phyloP scores from a whole-genome alignment of 495 filamentous ascomycete species.

The Pseudevernia furfuracea region DNA sequence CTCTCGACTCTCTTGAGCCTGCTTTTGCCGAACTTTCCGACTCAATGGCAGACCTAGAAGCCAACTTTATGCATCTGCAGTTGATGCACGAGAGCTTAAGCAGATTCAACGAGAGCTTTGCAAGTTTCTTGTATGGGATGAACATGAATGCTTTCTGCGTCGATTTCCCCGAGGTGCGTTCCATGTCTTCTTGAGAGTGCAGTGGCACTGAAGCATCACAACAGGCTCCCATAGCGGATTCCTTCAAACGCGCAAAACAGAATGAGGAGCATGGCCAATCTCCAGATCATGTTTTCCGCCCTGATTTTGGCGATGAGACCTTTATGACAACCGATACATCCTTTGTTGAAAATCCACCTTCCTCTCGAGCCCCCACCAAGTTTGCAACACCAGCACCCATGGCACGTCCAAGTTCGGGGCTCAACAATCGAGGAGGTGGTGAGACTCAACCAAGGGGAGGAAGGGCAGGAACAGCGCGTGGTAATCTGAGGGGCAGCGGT shows the following conservation, averaged over 20 bases:
- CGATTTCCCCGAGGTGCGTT: slow-evolving; percentile 82
- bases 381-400: slow-evolving; percentile 48
- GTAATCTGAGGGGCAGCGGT: slow-evolving; percentile 38
- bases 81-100: slow-evolving; percentile 93
- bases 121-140: slow-evolving; percentile 86
- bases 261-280: slow-evolving; percentile 34
- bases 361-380: slow-evolving; percentile 59
- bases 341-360: slow-evolving; percentile 82
- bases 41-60: slow-evolving; percentile 89
- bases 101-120: slow-evolving; percentile 93
- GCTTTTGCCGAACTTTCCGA: slow-evolving; percentile 91
- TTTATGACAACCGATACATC: slow-evolving; percentile 96
- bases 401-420: slow-evolving; percentile 33
- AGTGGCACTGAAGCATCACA: neutral
- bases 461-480: slow-evolving; percentile 33
- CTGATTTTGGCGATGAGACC: slow-evolving; percentile 61
- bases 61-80: slow-evolving; percentile 95
- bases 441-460: slow-evolving; percentile 27
- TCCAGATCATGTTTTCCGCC: slow-evolving; percentile 14
- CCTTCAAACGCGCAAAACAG: slow-evolving; percentile 62
- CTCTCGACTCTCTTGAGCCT: slow-evolving; percentile 75
- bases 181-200: neutral
- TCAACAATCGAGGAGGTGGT: slow-evolving; percentile 33
- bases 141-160: slow-evolving; percentile 99
- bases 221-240: slow-evolving; percentile 59